These are phyloP conservation scores for Pseudodiploospora longispora DNA, from an alignment of 2,329 filamentous ascomycete species.

Conservation along the genomic window DNA sequence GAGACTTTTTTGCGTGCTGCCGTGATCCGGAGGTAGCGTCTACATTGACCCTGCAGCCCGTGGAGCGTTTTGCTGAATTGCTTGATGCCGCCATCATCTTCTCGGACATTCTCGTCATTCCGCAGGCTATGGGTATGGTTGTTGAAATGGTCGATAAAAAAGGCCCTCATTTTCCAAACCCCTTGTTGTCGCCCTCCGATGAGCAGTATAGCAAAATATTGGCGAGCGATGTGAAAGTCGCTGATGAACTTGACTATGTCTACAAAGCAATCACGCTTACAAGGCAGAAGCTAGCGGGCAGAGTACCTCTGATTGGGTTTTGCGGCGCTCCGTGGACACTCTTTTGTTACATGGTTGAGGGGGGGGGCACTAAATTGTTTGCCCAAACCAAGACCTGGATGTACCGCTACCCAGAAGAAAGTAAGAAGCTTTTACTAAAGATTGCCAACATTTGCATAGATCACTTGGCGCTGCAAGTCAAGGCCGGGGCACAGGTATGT, in stretches of 20 bases:
- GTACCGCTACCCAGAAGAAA: constrained; percentile 76
- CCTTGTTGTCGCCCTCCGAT: constrained; percentile 71
- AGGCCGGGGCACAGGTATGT: constrained; percentile 77
- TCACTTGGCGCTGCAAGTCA: constrained; percentile 84
- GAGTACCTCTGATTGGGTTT: constrained; percentile 92
- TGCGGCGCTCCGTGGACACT: constrained; percentile 96
- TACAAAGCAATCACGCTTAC: constrained; percentile 93
- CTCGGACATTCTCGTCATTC: constrained; percentile 95
- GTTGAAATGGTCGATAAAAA: constrained; percentile 98
- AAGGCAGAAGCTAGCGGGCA: constrained; percentile 74
- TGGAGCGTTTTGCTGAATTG: constrained; percentile 83
- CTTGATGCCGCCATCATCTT: constrained; percentile 98
- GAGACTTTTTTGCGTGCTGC: constrained; percentile 98
- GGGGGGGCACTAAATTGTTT: constrained; percentile 92
- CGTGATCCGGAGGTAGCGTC: constrained; percentile 88
- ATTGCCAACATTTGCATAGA: constrained; percentile 93
- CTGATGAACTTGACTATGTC: constrained; percentile 80
- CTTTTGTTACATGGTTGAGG: constrained; percentile 98
- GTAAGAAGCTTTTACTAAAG: constrained; percentile 76
- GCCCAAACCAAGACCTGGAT: constrained; percentile 94
- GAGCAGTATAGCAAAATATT: constrained; percentile 75
- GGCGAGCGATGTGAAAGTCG: constrained; percentile 71
- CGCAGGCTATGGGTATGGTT: constrained; percentile 96
- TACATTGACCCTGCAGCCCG: constrained; percentile 85
- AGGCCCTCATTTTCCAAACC: constrained; percentile 86